phyloP scores from a whole-genome alignment of 345 rosid genomes.

The Citrus sinensis region DVS_A1.0 CM039163.1:32210001-32210500 shows the following conservation, averaged over 20 bases:
- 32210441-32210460: background rate
- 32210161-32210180: conserved; percentile 82
- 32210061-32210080: background rate
- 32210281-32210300: background rate
- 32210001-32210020: background rate
- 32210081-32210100: background rate
- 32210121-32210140: conserved; percentile 46
- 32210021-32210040: conserved; percentile 8
- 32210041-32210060: conserved; percentile 1
- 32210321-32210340: background rate
- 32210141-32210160: conserved; percentile 52
- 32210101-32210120: conserved; percentile 6
- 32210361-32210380: background rate
- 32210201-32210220: conserved; percentile 17
- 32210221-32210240: background rate
- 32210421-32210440: background rate
- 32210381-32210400: background rate
- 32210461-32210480: background rate
- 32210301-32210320: no score
- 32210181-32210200: conserved; percentile 90
- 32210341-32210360: background rate
- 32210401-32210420: background rate
- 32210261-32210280: background rate
- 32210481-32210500: background rate
- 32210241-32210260: no score